Conservation (phyloP, 1,284 basidiomycete genomes). For the Tausonia pullulans region DNA sequence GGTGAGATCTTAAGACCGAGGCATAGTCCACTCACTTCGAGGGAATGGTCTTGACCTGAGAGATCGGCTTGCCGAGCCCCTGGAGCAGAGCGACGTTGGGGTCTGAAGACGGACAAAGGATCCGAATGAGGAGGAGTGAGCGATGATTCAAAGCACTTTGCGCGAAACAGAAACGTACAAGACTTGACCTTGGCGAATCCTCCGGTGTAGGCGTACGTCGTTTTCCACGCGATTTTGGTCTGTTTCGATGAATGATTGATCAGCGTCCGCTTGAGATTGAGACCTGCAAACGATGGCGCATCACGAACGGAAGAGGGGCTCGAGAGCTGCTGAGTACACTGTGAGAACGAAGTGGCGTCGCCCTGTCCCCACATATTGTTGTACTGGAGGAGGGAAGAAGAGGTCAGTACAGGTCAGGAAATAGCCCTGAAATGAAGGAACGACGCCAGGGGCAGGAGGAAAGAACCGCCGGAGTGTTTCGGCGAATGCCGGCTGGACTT, state of each 20-base stretch:
- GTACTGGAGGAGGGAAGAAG: not conserved
- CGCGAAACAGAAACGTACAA: slow-evolving; percentile 23
- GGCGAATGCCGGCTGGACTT: too few species aligned
- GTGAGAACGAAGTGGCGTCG: slow-evolving; percentile 43
- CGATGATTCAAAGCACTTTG: slow-evolving; percentile 3
- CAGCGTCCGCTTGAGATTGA: not conserved
- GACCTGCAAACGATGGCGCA: too few species aligned
- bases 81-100: not conserved
- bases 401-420: not conserved
- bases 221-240: slow-evolving; percentile 44
- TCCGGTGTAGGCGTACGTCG: slow-evolving; percentile 46
- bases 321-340: slow-evolving; percentile 38
- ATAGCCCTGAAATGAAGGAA: not conserved
- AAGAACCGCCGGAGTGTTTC: slow-evolving; percentile 17
- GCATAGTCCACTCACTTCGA: slow-evolving; percentile 21
- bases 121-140: not conserved
- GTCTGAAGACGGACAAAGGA: not conserved
- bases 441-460: slow-evolving; percentile 48
- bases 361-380: slow-evolving; percentile 14
- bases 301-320: too few species aligned
- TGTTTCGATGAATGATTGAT: slow-evolving; percentile 40
- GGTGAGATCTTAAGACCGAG: not conserved
- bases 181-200: slow-evolving; percentile 45
- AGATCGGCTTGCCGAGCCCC: slow-evolving; percentile 27
- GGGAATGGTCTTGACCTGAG: slow-evolving; percentile 31